phyloP scores from a whole-genome alignment of 805 yeast genomes.

The Ogataea pilisensis region DNA sequence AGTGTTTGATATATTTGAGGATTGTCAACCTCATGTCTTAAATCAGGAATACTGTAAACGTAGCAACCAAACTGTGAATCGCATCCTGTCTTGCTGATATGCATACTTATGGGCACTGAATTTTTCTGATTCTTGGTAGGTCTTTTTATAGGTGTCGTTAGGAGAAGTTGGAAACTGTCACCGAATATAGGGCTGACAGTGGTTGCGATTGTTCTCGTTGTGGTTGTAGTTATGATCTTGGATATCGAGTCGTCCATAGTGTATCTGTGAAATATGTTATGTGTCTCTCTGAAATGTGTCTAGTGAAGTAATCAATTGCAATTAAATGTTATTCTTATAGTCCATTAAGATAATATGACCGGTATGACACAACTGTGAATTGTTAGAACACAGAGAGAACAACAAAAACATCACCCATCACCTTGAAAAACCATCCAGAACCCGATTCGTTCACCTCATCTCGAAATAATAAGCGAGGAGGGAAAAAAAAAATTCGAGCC shows the following conservation, averaged over 20 bases:
- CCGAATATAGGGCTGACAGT: constrained; percentile 25
- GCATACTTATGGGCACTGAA: constrained; percentile 34
- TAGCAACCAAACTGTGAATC: constrained; percentile 37
- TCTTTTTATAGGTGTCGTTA: constrained; percentile 16
- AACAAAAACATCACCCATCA: too few species aligned
- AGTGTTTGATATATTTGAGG: constrained; percentile 38
- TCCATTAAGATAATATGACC: too few species aligned
- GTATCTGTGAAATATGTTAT: too few species aligned
- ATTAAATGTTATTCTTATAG: too few species aligned
- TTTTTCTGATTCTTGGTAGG: constrained; percentile 15
- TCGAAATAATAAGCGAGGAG: too few species aligned
- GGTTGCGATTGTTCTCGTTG: constrained; percentile 16
- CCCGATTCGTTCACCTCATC: too few species aligned
- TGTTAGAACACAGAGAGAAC: too few species aligned
- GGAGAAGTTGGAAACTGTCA: constrained; percentile 21
- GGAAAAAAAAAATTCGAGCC: too few species aligned
- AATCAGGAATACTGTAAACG: constrained; percentile 39
- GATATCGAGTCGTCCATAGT: constrained; percentile 1
- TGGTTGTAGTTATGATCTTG: constrained; percentile 1
- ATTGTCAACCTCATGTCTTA: constrained; percentile 17
- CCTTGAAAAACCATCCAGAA: too few species aligned
- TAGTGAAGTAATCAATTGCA: too few species aligned
- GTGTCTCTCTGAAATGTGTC: too few species aligned
- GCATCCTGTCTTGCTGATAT: constrained; percentile 31
- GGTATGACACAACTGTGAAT: too few species aligned